Evolutionary conservation across 371 early-diverging fungal genomes (phyloP).

Genomic region (Lichtheimia ornata): DNA sequence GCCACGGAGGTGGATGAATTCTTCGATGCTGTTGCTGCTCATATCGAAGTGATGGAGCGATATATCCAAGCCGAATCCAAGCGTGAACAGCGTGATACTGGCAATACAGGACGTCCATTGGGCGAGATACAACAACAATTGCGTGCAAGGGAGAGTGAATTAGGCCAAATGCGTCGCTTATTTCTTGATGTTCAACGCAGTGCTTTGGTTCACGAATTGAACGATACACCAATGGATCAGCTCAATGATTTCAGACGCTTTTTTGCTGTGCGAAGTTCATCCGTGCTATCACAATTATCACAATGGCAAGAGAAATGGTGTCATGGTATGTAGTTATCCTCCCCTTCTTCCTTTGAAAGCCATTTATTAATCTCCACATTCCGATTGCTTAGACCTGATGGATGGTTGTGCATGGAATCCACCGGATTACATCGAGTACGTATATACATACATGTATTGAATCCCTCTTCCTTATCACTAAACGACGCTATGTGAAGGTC

Average conservation of each 20-base stretch:
- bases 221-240: slow-evolving; percentile 19
- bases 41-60: slow-evolving; percentile 24
- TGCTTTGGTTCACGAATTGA: slow-evolving; percentile 16
- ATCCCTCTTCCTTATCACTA: too few relatives aligned
- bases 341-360: neutral
- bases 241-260: slow-evolving; percentile 43
- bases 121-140: slow-evolving; percentile 8
- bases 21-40: slow-evolving; percentile 23
- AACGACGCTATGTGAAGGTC: slow-evolving; percentile 16
- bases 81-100: slow-evolving; percentile 5
- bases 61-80: slow-evolving; percentile 18
- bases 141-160: slow-evolving; percentile 10
- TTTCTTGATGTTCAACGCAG: slow-evolving; percentile 25
- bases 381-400: slow-evolving; percentile 17
- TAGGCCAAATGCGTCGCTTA: slow-evolving; percentile 15
- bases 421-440: slow-evolving; percentile 35
- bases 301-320: slow-evolving; percentile 36
- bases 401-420: slow-evolving; percentile 32
- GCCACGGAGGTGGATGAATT: slow-evolving; percentile 27
- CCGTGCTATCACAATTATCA: slow-evolving; percentile 25
- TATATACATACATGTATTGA: neutral
- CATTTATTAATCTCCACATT: neutral
- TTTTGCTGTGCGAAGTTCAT: slow-evolving; percentile 28
- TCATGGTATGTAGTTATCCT: neutral
- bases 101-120: neutral